A percentile compares a stretch with the other conserved stretches of the same genome.
phyloP scores from a whole-genome alignment of 805 yeast genomes.

The Komagataella kurtzmanii region DNA sequence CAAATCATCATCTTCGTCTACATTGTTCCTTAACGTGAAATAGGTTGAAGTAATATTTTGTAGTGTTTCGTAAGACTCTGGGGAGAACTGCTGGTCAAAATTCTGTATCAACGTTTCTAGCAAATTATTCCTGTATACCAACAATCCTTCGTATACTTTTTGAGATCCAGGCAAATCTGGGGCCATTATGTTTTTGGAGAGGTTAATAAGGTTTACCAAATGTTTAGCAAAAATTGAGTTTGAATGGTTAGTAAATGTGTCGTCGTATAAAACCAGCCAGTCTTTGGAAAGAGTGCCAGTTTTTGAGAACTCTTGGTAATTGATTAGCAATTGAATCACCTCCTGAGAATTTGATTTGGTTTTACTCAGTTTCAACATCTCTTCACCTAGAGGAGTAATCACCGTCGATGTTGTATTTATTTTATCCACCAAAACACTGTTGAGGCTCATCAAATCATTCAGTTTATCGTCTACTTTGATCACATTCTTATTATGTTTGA shows the following conservation, averaged over 20 bases:
- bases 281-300: slow-evolving; percentile 37
- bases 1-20: background rate
- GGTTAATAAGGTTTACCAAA: background rate
- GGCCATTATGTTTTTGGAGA: background rate
- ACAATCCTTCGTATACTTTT: background rate
- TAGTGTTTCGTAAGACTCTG: background rate
- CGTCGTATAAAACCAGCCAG: background rate
- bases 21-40: background rate
- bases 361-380: slow-evolving; percentile 51
- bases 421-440: slow-evolving; percentile 25
- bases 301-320: slow-evolving; percentile 67
- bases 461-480: slow-evolving; percentile 23
- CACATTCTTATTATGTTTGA: slow-evolving; percentile 56
- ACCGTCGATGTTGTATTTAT: slow-evolving; percentile 44
- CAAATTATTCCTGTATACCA: background rate
- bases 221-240: background rate
- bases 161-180: background rate
- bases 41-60: background rate
- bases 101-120: background rate
- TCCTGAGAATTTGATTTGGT: slow-evolving; percentile 63
- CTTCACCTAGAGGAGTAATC: slow-evolving; percentile 59
- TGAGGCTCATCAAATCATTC: slow-evolving; percentile 7
- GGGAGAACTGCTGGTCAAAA: background rate
- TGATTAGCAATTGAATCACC: slow-evolving; percentile 59
- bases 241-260: background rate